Base-by-base conservation (phyloP, 2,329 filamentous ascomycete species). In the Xylaria multiplex region DNA sequence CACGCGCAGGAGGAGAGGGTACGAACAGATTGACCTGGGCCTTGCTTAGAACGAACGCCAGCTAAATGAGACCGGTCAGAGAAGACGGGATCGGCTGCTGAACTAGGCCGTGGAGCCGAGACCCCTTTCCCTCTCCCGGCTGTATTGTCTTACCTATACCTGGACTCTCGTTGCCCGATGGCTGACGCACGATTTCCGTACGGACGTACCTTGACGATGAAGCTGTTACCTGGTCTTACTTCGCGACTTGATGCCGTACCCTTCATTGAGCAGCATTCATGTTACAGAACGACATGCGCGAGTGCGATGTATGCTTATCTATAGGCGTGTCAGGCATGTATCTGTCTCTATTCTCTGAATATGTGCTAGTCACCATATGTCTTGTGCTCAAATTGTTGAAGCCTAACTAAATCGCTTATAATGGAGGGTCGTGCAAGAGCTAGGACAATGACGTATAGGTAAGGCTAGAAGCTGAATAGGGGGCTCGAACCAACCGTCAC, bases 11-110 rank as follows among this genome's bases (percentile, higher is more conserved):
- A 45, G 45, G 48, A 60, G 24, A 40, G 16, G 57, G 53, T 24
- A 55, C 37, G 37, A n/a, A 54, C 16, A 43, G 24, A 13, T 30
- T 32, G 30, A 54, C 24, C 58, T 48, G 19, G 37, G 32, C 19
- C 42, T 19, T 50, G 42, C 35, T 42, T 6, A n/a, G 19, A 59
- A 53, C 24, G 59, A 43, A 55, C 49, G 54, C 46, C 54, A 64
- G 55, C 40, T 45, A 63, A 52, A 48, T 63, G 64, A 66, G 57
- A 66, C 66, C 66, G 66, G 66, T 68, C 66, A 68, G 59, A 49
- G 59, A 52, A 46, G 58, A 66, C 56, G 56, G 55, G 48, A 63
- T 66, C 66, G 59, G 63, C 43, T 68, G 56, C 54, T 62, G 24
- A 43, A 55, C 65, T 57, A 35, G 62, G 52, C 32, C 59, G 32